phyloP scores from a whole-genome alignment of 1,284 basidiomycete species.

The Singerocomus rubriflavus region DNA sequence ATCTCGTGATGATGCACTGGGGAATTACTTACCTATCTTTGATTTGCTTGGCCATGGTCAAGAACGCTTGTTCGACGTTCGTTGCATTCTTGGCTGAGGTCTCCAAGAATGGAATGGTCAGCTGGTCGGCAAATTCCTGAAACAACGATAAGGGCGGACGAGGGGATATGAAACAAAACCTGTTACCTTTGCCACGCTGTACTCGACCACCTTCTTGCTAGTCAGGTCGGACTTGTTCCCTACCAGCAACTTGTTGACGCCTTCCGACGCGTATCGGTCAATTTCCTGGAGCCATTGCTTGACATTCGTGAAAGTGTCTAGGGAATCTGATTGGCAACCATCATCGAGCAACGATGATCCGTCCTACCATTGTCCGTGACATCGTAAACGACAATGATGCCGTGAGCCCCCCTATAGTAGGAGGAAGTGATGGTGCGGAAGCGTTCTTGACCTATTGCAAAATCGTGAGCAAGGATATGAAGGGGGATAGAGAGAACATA shows the following conservation, averaged over 20 bases:
- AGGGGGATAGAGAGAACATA: constrained; percentile 22
- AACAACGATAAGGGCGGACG: constrained; percentile 4
- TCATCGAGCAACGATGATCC: neutral
- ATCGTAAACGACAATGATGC: constrained; percentile 99
- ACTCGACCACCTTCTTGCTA: constrained; percentile 99
- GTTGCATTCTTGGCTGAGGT: constrained; percentile 99
- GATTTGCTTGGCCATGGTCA: constrained; percentile 99
- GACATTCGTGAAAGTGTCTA: constrained; percentile 97
- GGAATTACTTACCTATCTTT: constrained; percentile 77
- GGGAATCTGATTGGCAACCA: constrained; percentile 7
- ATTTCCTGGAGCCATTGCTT: constrained; percentile 99
- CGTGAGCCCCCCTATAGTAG: constrained; percentile 96
- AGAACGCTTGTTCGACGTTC: constrained; percentile 99
- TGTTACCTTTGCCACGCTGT: constrained; percentile 89
- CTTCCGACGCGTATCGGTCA: constrained; percentile 98
- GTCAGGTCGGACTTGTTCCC: constrained; percentile 99
- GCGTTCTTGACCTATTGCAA: constrained; percentile 78
- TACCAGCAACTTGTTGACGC: constrained; percentile 96
- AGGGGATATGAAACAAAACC: neutral
- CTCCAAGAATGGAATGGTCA: constrained; percentile 96
- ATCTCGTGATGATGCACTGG: neutral
- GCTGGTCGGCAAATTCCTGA: constrained; percentile 93
- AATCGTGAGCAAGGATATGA: neutral
- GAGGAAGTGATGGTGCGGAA: constrained; percentile 98
- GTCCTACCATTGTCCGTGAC: constrained; percentile 91